Percentiles rank a stretch among this genome's conserved stretches.
Conservation (phyloP, 176 grass and related monocot genomes). For the Elymus sibiricus region DNA sequence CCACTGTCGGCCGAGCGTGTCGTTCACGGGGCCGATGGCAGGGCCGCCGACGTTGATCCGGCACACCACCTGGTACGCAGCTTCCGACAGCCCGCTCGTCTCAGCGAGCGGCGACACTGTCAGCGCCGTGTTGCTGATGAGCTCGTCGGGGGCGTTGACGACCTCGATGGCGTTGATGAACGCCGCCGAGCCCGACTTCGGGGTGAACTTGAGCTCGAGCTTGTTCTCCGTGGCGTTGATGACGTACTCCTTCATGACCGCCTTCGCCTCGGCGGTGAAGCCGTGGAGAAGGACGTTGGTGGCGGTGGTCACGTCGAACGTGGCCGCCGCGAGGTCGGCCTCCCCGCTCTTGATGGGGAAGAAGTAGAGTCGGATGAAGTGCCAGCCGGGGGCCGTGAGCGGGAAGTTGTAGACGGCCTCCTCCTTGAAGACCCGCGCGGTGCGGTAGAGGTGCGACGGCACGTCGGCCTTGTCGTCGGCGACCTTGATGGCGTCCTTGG, state of each 20-base stretch:
- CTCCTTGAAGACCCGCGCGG: constrained; percentile 62
- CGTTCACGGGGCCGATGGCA: constrained; percentile 53
- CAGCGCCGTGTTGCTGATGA: constrained; percentile 57
- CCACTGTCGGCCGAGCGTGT: constrained; percentile 81
- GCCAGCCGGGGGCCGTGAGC: constrained; percentile 59
- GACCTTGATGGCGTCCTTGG: constrained; percentile 53
- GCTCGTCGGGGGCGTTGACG: constrained; percentile 67
- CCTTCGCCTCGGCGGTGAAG: constrained; percentile 56
- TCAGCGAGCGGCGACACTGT: constrained; percentile 47
- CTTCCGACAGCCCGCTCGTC: constrained; percentile 30
- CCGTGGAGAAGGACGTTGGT: constrained; percentile 74
- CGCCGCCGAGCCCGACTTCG: constrained; percentile 52
- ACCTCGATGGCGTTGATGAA: constrained; percentile 96
- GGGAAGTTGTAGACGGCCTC: constrained; percentile 81
- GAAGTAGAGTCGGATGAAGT: constrained; percentile 79
- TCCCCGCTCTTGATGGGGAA: constrained; percentile 57
- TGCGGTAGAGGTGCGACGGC: constrained; percentile 53
- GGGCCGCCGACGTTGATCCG: constrained; percentile 82
- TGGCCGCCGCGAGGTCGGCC: constrained; percentile 50
- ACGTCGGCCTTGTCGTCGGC: constrained; percentile 38
- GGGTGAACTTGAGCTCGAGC: constrained; percentile 56
- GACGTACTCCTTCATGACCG: constrained; percentile 71
- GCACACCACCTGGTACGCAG: constrained; percentile 67
- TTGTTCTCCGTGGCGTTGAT: constrained; percentile 64
- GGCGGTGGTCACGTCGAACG: constrained; percentile 67